Evolutionary conservation across 1,284 basidiomycete species (phyloP), one percentile per base, ranked within the genome.

Genomic region (Tylopilus sp.): DNA sequence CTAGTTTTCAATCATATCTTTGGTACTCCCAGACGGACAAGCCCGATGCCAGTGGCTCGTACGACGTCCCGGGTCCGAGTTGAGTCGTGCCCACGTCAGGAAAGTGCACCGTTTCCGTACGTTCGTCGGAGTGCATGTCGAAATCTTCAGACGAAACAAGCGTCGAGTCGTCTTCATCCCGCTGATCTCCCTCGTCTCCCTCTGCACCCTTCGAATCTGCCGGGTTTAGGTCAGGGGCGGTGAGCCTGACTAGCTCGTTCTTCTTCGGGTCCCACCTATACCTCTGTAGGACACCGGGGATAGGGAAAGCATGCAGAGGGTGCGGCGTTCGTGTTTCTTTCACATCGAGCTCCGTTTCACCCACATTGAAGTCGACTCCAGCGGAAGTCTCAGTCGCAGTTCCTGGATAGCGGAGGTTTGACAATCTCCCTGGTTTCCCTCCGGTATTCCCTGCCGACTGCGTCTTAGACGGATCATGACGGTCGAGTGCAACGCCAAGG

Each of bases 131-230:
- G 3, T 23, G 6, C 16, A 23, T 16, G 21, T 45, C 39, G 4
- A 34, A n/a, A 34, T 48, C 54, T 46, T 61, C 59, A 41, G 54
- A 50, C 8, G 48, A 26, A 15, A 57, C 57, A 4, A 59, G 41
- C 0, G 54, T 61, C 2, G 13, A 40, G 15, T 62, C 61, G 10
- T 64, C 61, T 28, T 44, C 50, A 30, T 16, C 34, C 12, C 47
- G 39, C 30, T 23, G 18, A 7, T 29, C 42, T 16, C 39, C 55
- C 16, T 15, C 42, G 2, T 12, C 36, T 21, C 11, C 41, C 9
- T 35, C 33, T 23, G 15, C 13, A 8, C 7, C 18, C 2, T 4
- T 21, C 2, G 15, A 2, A 11, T 19, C 29, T 29, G 30, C 40
- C 26, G 18, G 42, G 12, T n/a, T 35, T 11, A 6, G 8, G 11